These are phyloP conservation scores for Dioszegia crocea DNA, from an alignment of 768 basidiomycete genomes.

Conservation along the genomic window DNA sequence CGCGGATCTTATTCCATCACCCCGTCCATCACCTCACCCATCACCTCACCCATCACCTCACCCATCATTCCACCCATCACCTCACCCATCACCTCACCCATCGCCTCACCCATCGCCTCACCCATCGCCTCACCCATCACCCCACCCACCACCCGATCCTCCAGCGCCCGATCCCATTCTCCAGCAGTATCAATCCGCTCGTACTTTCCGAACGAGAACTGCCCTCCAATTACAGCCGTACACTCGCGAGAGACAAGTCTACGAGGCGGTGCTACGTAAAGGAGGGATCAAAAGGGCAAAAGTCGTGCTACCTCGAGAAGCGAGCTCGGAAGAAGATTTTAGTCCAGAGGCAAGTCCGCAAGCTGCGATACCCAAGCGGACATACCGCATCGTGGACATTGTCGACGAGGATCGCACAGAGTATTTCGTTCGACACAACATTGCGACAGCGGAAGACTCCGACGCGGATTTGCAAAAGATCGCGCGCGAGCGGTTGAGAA, in stretches of 20 bases:
- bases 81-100: not conserved
- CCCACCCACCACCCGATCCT: not conserved
- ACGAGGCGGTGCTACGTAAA: slow-evolving; percentile 40
- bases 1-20: too few relatives aligned
- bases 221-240: slow-evolving; percentile 48
- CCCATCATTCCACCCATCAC: too few relatives aligned
- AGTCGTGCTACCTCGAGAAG: slow-evolving; percentile 20
- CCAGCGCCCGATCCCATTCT: slow-evolving; percentile 25
- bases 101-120: not conserved
- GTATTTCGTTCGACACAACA: slow-evolving; percentile 5
- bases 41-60: too few relatives aligned
- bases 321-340: slow-evolving; percentile 26
- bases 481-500: slow-evolving; percentile 19
- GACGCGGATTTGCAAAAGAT: slow-evolving; percentile 29
- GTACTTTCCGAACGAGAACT: slow-evolving; percentile 45
- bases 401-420: slow-evolving; percentile 1
- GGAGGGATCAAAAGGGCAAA: slow-evolving; percentile 40
- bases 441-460: slow-evolving; percentile 19
- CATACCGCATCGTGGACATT: not conserved
- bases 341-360: slow-evolving; percentile 23
- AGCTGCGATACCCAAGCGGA: not conserved
- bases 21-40: too few relatives aligned
- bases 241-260: slow-evolving; percentile 41
- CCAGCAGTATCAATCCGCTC: slow-evolving; percentile 29
- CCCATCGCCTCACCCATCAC: not conserved